These are phyloP conservation scores for Vigna mungo DNA, from an alignment of 306 rosid species.

Conservation along the genomic window DNA sequence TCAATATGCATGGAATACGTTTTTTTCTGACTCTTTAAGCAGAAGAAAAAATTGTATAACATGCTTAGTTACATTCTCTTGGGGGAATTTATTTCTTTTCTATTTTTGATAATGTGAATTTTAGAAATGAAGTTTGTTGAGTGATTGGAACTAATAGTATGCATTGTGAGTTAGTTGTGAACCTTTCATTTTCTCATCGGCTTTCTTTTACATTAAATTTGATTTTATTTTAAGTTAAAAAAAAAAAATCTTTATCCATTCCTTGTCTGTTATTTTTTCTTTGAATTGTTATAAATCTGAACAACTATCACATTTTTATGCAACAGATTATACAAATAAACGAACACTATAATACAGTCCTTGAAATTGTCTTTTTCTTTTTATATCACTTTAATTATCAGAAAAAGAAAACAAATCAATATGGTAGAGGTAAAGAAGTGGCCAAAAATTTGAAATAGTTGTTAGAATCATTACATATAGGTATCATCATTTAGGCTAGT, in stretches of 20 bases:
- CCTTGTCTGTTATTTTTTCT: background rate
- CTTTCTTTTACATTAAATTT: constrained; percentile 9
- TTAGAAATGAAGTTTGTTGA: background rate
- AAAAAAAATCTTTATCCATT: background rate
- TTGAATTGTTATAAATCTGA: background rate
- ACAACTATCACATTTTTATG: background rate
- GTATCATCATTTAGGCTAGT: too few relatives aligned
- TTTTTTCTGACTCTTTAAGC: constrained; percentile 2
- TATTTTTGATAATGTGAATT: background rate
- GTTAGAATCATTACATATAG: too few relatives aligned
- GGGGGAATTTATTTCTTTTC: background rate
- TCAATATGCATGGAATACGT: constrained; percentile 4
- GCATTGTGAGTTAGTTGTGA: background rate
- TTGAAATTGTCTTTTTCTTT: background rate
- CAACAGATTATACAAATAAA: constrained; percentile 1
- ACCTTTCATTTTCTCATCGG: constrained; percentile 4
- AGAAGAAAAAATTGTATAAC: background rate
- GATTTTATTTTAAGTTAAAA: background rate
- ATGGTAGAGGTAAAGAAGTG: background rate
- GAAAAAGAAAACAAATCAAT: background rate
- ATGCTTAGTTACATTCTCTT: background rate
- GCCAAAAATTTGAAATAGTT: background rate
- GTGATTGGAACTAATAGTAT: constrained; percentile 4
- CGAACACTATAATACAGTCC: background rate
- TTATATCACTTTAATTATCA: background rate